Conservation (phyloP, 2,329 filamentous ascomycete genomes). For the Aaosphaeria pasadenensis region DNA sequence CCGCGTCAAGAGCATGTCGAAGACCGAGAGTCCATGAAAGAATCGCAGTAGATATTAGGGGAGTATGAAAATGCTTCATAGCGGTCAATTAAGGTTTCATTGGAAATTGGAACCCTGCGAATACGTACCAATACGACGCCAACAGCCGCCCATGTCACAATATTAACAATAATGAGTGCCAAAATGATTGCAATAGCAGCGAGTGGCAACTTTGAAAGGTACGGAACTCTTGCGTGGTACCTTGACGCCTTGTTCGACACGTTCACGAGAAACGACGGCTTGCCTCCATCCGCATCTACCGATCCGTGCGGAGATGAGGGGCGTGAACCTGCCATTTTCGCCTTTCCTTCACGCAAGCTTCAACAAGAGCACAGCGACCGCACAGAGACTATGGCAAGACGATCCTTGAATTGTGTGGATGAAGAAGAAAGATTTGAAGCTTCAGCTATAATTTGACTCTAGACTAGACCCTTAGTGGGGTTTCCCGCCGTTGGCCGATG, state of each 20-base stretch:
- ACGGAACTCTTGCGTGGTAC: constrained; percentile 53
- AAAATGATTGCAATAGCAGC: constrained; percentile 56
- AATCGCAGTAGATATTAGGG: constrained; percentile 74
- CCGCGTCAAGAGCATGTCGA: constrained; percentile 94
- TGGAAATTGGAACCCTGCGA: background rate
- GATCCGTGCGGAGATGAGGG: constrained; percentile 1
- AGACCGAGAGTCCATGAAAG: constrained; percentile 86
- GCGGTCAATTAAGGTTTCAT: background rate
- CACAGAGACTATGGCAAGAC: too few species aligned
- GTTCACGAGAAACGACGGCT: constrained; percentile 18
- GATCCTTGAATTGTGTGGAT: too few species aligned
- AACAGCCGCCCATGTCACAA: constrained; percentile 57
- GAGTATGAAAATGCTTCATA: constrained; percentile 40
- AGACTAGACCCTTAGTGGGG: too few species aligned
- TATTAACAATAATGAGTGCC: constrained; percentile 52
- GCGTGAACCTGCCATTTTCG: constrained; percentile 4
- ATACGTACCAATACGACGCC: constrained; percentile 54
- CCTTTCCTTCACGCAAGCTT: too few species aligned
- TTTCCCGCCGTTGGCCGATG: too few species aligned
- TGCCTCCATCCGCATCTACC: constrained; percentile 7
- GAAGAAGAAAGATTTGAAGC: too few species aligned
- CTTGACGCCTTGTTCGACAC: constrained; percentile 37
- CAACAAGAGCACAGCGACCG: too few species aligned
- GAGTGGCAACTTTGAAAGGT: constrained; percentile 55
- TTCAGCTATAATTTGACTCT: too few species aligned